These are phyloP conservation scores for Gossypium turneri DNA, from an alignment of 345 rosid genomes.

Conservation along the genomic window DNA sequence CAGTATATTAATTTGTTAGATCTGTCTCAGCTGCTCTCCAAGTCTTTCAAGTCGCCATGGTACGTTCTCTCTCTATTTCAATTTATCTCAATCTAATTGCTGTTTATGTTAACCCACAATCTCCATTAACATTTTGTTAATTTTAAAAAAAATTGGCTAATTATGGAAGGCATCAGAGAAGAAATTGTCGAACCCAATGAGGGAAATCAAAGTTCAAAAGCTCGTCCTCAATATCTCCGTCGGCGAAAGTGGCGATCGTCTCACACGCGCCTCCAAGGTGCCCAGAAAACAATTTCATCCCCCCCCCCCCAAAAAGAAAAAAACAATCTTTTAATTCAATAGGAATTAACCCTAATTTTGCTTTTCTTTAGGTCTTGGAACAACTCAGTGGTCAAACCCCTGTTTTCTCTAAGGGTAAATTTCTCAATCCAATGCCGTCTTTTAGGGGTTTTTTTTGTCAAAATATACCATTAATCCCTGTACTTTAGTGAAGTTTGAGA, in stretches of 20 bases:
- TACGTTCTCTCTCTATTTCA: neutral
- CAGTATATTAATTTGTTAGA: neutral
- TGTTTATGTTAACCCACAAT: neutral
- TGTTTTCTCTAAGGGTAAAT: slow-evolving; percentile 85
- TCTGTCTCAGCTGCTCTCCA: neutral
- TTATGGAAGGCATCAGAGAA: slow-evolving; percentile 73
- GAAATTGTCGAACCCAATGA: slow-evolving; percentile 94
- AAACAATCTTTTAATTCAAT: neutral
- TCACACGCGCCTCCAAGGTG: slow-evolving; percentile 93
- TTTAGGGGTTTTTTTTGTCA: neutral
- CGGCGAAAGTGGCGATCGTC: slow-evolving; percentile 97
- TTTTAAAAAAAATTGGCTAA: neutral
- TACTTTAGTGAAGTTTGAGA: neutral
- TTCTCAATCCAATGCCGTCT: neutral
- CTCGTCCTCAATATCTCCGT: slow-evolving; percentile 96
- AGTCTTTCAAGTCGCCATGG: slow-evolving; percentile 9
- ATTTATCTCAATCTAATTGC: neutral
- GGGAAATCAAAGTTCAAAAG: slow-evolving; percentile 95
- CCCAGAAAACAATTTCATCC: neutral
- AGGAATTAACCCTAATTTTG: neutral
- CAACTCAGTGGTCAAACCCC: slow-evolving; percentile 91
- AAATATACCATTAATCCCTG: neutral
- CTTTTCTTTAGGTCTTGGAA: slow-evolving; percentile 56
- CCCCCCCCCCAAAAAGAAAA: neutral
- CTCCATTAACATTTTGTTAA: neutral